Conservation (phyloP, 495 filamentous ascomycete species). For the Diplogelasinospora grovesii region DNA sequence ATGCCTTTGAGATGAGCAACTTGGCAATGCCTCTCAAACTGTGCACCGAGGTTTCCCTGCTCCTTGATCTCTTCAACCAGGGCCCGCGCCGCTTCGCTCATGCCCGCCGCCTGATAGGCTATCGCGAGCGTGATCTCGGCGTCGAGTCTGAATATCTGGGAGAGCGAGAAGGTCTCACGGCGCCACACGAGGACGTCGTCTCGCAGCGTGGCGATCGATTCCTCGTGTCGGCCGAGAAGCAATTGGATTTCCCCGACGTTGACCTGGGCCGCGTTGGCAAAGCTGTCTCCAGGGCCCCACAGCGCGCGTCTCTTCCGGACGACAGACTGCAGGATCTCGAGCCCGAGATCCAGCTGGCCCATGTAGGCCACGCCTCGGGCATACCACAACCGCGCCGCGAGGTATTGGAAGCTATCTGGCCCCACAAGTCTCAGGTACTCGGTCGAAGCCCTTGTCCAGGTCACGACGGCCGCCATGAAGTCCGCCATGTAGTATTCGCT, state of each 20-base stretch:
- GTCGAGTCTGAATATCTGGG: background rate
- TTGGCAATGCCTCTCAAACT: constrained; percentile 6
- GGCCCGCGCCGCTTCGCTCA: background rate
- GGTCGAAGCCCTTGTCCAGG: background rate
- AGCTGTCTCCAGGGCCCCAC: constrained; percentile 1
- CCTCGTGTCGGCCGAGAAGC: background rate
- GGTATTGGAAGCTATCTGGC: constrained; percentile 1
- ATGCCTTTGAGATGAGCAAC: constrained; percentile 3
- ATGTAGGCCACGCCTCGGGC: background rate
- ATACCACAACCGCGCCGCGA: constrained; percentile 2
- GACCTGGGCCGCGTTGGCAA: background rate
- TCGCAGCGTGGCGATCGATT: background rate
- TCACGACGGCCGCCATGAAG: background rate
- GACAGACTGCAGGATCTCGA: background rate
- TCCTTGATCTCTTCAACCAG: constrained; percentile 1
- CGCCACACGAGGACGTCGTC: background rate
- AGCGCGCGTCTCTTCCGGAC: constrained; percentile 1
- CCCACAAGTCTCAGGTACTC: background rate
- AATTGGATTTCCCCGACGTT: constrained; percentile 1
- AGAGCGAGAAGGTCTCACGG: background rate
- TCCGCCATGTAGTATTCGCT: background rate
- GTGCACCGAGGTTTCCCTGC: background rate
- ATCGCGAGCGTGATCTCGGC: constrained; percentile 1
- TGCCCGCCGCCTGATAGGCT: constrained; percentile 1
- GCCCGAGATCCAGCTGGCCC: background rate